Evolutionary conservation across 331 rosid species (phyloP), one percentile per base, ranked within the genome.

Genomic region (Rosa hybrid): DNA sequence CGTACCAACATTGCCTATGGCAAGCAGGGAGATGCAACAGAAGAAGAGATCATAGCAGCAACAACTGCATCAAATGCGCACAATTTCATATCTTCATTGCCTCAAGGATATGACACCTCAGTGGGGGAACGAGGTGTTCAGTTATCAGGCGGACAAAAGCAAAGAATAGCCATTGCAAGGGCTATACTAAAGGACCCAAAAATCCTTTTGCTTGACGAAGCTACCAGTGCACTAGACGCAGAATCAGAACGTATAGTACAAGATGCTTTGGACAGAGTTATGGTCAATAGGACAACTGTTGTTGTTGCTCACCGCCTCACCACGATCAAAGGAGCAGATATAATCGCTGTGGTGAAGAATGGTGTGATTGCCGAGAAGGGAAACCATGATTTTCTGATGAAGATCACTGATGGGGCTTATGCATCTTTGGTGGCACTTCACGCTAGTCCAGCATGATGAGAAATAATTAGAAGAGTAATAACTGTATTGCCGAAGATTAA

Each of bases 51-150:
- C 75, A 69, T 86, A 10, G 87, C 84, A 81, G 99, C 96, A 38
- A 89, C 98, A 17, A 79, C 75, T 77, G 87, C 98, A 72, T 85
- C 97, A 44, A 95, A 95, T 69, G 97, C 95, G 27, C 89, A 90
- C 87, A 71, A 7, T 9, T 91, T 95, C 82, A 86, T 95, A 72
- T 84, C 89, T 6, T 82, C 94, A 30, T 84, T 91, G 74, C 96
- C 96, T 34, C 74, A 78, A 2, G 94, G 98, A 41, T 91, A 88
- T 76, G 94, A 90, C 60, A 93, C 98, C 0, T 51, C 85, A 0
- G 99, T 95, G 3, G 99, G 98, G 5, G 99, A 93, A 77, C 86
- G 98, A 85, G 98, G 99, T 57, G 84, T 90, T 4, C 99, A 93
- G 65, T 25, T 95, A 4, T 95, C 98, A 0, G 97, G 97, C 20